Percentiles rank a stretch among this genome's conserved stretches.
These are phyloP conservation scores for Metahyphopichia silvanorum DNA, from an alignment of 805 yeast species.

Conservation along the genomic window DNA sequence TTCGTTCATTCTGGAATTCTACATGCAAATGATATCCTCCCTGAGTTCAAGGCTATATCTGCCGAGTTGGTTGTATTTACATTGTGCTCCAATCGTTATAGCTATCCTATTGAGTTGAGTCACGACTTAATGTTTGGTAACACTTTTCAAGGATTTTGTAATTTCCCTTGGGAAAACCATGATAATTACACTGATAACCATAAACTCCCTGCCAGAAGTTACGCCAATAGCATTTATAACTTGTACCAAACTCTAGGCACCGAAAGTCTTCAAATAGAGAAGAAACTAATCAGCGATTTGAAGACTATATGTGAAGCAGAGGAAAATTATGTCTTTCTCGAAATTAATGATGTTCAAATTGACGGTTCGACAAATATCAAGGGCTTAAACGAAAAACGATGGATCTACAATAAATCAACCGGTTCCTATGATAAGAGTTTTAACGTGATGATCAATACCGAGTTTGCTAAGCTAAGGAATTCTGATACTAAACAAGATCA, in stretches of 20 bases:
- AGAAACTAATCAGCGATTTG: slow-evolving; percentile 26
- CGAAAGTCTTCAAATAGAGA: slow-evolving; percentile 25
- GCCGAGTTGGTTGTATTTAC: slow-evolving; percentile 21
- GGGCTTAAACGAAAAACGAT: slow-evolving; percentile 2
- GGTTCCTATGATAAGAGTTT: slow-evolving; percentile 10
- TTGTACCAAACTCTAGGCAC: slow-evolving; percentile 18
- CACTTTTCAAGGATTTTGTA: neutral
- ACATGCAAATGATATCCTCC: slow-evolving; percentile 5
- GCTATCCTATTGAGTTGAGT: slow-evolving; percentile 15
- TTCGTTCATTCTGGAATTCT: slow-evolving; percentile 1
- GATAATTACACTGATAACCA: slow-evolving; percentile 27
- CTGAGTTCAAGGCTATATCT: slow-evolving; percentile 13
- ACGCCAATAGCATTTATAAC: slow-evolving; percentile 15
- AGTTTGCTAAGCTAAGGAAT: slow-evolving; percentile 7
- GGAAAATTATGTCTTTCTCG: slow-evolving; percentile 22
- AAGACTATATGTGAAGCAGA: slow-evolving; percentile 23
- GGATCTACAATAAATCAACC: slow-evolving; percentile 1
- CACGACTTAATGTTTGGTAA: slow-evolving; percentile 16
- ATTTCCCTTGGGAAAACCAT: slow-evolving; percentile 6
- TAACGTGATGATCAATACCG: slow-evolving; percentile 4
- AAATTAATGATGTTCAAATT: slow-evolving; percentile 13
- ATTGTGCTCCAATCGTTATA: slow-evolving; percentile 12
- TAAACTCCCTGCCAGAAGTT: slow-evolving; percentile 16
- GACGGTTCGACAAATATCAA: slow-evolving; percentile 5
- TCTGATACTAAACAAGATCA: slow-evolving; percentile 5